phyloP scores from a whole-genome alignment of 2,329 filamentous ascomycete species.

The Aspergillus intermedius region DNA sequence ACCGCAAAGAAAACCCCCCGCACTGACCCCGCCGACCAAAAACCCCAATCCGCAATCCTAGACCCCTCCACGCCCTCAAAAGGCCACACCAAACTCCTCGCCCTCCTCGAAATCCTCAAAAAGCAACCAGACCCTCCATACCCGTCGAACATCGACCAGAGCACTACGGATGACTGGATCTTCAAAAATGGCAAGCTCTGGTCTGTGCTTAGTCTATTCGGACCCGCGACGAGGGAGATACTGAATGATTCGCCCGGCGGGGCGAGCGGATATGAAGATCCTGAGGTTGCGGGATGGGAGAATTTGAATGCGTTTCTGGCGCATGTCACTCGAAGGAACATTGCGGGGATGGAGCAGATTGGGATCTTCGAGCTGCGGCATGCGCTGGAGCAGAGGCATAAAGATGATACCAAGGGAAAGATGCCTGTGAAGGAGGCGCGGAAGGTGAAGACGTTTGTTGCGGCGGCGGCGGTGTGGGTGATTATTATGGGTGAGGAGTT shows the following conservation, averaged over 20 bases:
- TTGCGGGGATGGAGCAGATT: conserved; percentile 3
- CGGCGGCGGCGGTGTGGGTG: conserved; percentile 10
- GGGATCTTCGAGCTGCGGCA: conserved; percentile 1
- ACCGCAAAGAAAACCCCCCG: conserved; percentile 4
- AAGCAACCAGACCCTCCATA: conserved; percentile 1
- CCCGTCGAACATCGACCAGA: not conserved
- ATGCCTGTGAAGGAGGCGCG: not conserved
- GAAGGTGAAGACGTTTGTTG: conserved; percentile 2
- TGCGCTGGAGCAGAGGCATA: conserved; percentile 9
- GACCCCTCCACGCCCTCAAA: conserved; percentile 1
- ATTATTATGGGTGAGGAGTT: conserved; percentile 18
- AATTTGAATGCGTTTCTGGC: conserved; percentile 9
- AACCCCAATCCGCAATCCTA: not conserved
- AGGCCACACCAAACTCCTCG: conserved; percentile 1
- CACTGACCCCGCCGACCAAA: not conserved
- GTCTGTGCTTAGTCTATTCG: not conserved
- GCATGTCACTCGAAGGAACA: not conserved
- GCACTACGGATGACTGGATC: not conserved
- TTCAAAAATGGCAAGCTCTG: not conserved
- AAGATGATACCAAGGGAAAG: not conserved
- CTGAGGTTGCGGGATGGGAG: conserved; percentile 4
- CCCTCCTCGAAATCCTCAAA: conserved; percentile 4
- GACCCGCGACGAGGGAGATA: not conserved
- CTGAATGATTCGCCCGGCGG: conserved; percentile 6
- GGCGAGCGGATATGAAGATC: not conserved